Evolutionary conservation across 2,329 filamentous ascomycete species (phyloP).

Genomic region (Bimuria novae-zelandiae): DNA sequence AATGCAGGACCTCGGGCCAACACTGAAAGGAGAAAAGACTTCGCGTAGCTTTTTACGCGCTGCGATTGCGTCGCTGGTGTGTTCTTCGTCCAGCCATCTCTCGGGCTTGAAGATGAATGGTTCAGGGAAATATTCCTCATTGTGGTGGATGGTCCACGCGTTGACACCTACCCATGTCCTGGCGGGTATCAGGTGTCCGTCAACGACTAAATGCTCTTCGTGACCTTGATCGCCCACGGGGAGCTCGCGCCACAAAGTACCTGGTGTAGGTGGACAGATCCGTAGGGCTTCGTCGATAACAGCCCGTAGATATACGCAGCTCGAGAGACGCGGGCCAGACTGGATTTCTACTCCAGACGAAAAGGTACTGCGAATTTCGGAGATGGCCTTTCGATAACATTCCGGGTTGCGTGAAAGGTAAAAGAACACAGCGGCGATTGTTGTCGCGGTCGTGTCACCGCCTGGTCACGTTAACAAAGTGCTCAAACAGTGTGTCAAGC

Average conservation of each 20-base stretch:
- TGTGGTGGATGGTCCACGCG: slow-evolving; percentile 25
- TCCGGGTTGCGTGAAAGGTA: slow-evolving; percentile 41
- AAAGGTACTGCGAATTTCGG: slow-evolving; percentile 18
- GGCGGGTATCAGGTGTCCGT: too few species aligned
- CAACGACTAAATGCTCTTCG: too few species aligned
- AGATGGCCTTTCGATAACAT: slow-evolving; percentile 1
- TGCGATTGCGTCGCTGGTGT: too few species aligned
- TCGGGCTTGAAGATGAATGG: neutral
- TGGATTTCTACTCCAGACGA: slow-evolving; percentile 16
- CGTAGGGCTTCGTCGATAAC: slow-evolving; percentile 29
- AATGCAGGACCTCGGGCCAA: neutral
- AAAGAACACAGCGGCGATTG: slow-evolving; percentile 33
- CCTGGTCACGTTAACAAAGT: slow-evolving; percentile 20
- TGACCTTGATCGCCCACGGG: too few species aligned
- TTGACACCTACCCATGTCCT: slow-evolving; percentile 10
- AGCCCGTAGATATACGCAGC: slow-evolving; percentile 24
- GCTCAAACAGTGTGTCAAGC: slow-evolving; percentile 10
- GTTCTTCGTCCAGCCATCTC: neutral
- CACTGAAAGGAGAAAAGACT: too few species aligned
- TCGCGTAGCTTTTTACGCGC: too few species aligned
- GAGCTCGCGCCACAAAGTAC: too few species aligned
- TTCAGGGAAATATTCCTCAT: neutral
- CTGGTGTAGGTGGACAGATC: slow-evolving; percentile 22
- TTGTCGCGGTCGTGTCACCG: slow-evolving; percentile 38
- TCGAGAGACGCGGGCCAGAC: slow-evolving; percentile 14